Conservation (phyloP, 805 yeast genomes). For the Yarrowia sp. region DNA sequence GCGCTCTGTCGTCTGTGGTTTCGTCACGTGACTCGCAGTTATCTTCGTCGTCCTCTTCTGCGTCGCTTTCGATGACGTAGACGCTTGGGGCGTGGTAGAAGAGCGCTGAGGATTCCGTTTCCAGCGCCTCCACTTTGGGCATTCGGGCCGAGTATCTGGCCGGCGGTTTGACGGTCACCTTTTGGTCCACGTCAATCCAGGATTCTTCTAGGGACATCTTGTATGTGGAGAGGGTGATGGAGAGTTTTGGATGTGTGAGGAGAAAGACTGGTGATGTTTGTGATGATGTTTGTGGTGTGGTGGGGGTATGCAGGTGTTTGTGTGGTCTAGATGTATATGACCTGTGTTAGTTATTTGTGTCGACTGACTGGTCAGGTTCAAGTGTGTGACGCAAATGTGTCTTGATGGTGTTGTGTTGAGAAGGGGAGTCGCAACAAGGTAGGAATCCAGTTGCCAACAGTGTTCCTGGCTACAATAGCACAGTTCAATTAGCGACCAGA, state of each 20-base stretch:
- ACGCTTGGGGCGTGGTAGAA: slow-evolving; percentile 36
- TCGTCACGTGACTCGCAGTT: slow-evolving; percentile 29
- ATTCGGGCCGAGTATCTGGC: slow-evolving; percentile 11
- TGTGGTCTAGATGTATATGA: too few species aligned
- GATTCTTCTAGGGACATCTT: slow-evolving; percentile 34
- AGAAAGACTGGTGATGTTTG: too few species aligned
- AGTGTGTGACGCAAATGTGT: too few species aligned
- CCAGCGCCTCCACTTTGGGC: slow-evolving; percentile 22
- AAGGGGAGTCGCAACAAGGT: too few species aligned
- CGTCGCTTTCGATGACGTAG: slow-evolving; percentile 29
- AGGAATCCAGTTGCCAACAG: too few species aligned
- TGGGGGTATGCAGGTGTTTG: background rate
- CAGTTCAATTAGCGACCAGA: background rate
- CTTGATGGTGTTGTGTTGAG: too few species aligned
- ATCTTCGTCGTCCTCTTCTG: slow-evolving; percentile 17
- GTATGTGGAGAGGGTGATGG: background rate
- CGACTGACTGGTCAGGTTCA: too few species aligned
- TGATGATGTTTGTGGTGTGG: background rate
- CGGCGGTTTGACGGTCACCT: slow-evolving; percentile 13
- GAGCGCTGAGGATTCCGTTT: slow-evolving; percentile 22
- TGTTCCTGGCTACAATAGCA: too few species aligned
- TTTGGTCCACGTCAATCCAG: slow-evolving; percentile 37
- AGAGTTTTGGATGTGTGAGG: background rate
- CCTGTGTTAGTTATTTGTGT: too few species aligned
- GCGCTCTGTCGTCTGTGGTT: background rate